Evolutionary conservation across 2,329 filamentous ascomycete genomes (phyloP).

Genomic region (Ophiostoma sp.): DNA sequence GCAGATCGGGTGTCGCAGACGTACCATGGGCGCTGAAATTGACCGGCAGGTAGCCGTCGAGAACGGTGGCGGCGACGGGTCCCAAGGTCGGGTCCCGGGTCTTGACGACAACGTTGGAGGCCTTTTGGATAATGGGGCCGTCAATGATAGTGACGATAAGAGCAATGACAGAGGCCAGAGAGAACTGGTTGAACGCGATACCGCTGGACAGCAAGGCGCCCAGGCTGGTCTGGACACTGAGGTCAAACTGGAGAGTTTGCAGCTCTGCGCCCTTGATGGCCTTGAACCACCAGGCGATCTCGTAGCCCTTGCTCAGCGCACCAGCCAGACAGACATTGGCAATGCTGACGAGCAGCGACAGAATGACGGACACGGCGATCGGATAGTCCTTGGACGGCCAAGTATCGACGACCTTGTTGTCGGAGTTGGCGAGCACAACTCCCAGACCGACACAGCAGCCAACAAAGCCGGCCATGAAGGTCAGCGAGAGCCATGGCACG

Average conservation of each 20-base stretch:
- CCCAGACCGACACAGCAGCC: constrained; percentile 15
- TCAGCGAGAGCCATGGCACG: constrained; percentile 9
- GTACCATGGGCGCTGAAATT: constrained; percentile 13
- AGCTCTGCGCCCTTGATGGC: constrained; percentile 18
- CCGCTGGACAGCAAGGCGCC: background rate
- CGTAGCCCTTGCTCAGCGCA: constrained; percentile 12
- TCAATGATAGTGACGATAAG: constrained; percentile 15
- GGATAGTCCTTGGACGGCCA: constrained; percentile 5
- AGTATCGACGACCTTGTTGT: background rate
- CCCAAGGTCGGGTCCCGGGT: background rate
- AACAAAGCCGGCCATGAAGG: constrained; percentile 2
- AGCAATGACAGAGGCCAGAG: background rate
- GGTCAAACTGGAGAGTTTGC: constrained; percentile 16
- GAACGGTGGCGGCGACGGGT: background rate
- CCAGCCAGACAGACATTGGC: constrained; percentile 16
- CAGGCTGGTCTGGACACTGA: constrained; percentile 4
- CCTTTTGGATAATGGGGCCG: constrained; percentile 17
- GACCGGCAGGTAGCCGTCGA: constrained; percentile 14
- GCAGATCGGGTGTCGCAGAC: background rate
- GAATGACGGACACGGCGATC: constrained; percentile 10
- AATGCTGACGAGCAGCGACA: constrained; percentile 14
- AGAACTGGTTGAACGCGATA: constrained; percentile 10
- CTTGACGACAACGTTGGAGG: constrained; percentile 11
- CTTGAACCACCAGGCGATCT: constrained; percentile 17
- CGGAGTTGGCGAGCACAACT: constrained; percentile 1